Evolutionary conservation across 805 yeast species (phyloP), one percentile per base, ranked within the genome.

Genomic region (Starmerella gropengiesseri): DNA sequence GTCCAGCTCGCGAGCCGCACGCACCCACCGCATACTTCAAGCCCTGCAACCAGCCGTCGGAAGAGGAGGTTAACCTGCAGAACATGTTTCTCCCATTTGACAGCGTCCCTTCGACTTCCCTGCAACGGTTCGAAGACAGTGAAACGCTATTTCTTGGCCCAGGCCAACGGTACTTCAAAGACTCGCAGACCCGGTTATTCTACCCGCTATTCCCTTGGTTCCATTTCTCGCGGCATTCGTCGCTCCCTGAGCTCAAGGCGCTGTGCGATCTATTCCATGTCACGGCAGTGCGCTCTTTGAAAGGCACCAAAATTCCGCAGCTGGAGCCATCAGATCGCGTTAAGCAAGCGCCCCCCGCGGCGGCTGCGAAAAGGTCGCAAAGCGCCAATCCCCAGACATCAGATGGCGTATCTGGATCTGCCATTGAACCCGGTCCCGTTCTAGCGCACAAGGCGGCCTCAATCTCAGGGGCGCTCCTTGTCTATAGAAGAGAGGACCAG

Each of bases 211-310:
- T 18, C 46, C 55, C 43, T 8, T 57, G 37, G 44, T 48, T 40
- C 55, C 52, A 45, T 25, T 60, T 57, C 38, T 59, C 63, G 4
- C 42, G 63, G 8, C 64, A 60, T 37, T 56, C 63, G 4, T 60
- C 63, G 1, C 47, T 43, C 30, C 47, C 50, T 0, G 63, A 59
- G 33, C 38, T 59, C 9, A 5, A 40, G 17, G 37, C 40, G 7
- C 48, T 60, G 5, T 29, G 51, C 3, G 34, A 36, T 3, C 12
- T 49, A 28, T 55, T 60, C 37, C 34, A 46, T 3, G 28, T 28
- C 3, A 20, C 22, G 5, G 5, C 21, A 6, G 45, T 48, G 19
- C 29, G 43, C 3, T 45, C 51, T 3, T n/a, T 45, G 12, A 30
- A 27, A 18, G 46, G 46, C 13, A 32, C 3, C 17, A 22, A 36